These are phyloP conservation scores for apple (Malus domestica) DNA, from an alignment of 306 rosid genomes.

Conservation along the genomic window ASM211411v1 NC_041803.1:4499001-4499500, in stretches of 20 bases:
- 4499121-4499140: conserved; percentile 82
- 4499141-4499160: conserved; percentile 51
- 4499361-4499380: conserved; percentile 26
- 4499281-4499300: conserved; percentile 92
- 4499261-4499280: conserved; percentile 82
- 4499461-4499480: conserved; percentile 37
- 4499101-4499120: conserved; percentile 86
- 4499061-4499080: conserved; percentile 64
- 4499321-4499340: conserved; percentile 13
- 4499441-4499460: conserved; percentile 53
- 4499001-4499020: background rate
- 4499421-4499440: conserved; percentile 19
- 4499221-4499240: conserved; percentile 35
- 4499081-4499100: conserved; percentile 73
- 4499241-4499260: conserved; percentile 25
- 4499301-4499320: conserved; percentile 44
- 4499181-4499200: conserved; percentile 37
- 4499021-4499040: background rate
- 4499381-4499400: background rate
- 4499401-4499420: background rate
- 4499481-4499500: conserved; percentile 1
- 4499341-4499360: conserved; percentile 59
- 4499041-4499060: background rate
- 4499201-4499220: conserved; percentile 35
- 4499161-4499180: conserved; percentile 44